Evolutionary conservation across 257 asterid genomes (phyloP).

Genomic region (Capsicum pubescens): DNA sequence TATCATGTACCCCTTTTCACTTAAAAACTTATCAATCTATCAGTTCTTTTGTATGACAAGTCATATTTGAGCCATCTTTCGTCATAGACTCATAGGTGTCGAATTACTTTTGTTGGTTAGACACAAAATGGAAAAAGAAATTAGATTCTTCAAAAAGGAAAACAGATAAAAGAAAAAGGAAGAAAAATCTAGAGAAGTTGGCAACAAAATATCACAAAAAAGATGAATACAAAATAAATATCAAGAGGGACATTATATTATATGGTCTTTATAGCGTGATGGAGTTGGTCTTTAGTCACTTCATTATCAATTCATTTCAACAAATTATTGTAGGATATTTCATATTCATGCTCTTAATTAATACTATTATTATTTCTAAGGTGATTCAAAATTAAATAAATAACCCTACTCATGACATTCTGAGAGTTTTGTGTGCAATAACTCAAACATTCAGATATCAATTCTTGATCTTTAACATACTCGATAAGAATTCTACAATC

Average conservation of each 20-base stretch:
- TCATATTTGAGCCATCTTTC: no score
- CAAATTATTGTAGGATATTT: background rate
- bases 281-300: conserved; percentile 14
- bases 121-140: background rate
- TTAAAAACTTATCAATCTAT: no score
- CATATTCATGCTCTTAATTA: background rate
- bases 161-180: background rate
- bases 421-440: no score
- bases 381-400: no score
- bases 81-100: background rate
- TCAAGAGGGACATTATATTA: background rate
- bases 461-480: no score
- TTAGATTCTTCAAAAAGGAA: background rate
- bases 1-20: no score
- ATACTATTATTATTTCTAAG: background rate
- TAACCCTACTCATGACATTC: rapidly evolving
- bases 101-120: background rate
- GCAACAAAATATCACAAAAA: conserved; percentile 14
- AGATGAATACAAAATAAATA: background rate
- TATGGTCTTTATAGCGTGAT: background rate
- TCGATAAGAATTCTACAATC: no score
- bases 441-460: no score
- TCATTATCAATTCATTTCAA: background rate
- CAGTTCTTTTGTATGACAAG: no score
- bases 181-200: conserved; percentile 3